phyloP scores from a whole-genome alignment of 306 rosid genomes.

The Trichosanthes truncata region DNA sequence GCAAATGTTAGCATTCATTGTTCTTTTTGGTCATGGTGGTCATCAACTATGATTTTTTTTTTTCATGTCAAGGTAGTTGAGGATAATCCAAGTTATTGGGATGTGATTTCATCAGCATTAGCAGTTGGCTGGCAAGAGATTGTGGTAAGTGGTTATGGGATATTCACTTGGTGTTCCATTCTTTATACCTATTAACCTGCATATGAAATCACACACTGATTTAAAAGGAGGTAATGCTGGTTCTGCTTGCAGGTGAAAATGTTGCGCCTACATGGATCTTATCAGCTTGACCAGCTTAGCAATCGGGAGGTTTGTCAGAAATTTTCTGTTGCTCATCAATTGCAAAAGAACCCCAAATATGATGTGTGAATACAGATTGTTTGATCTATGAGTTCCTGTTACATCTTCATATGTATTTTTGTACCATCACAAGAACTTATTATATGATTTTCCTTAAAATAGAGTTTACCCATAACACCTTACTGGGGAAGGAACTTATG shows the following conservation, averaged over 20 bases:
- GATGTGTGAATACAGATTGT: not conserved
- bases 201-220: conserved; percentile 14
- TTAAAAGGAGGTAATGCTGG: conserved; percentile 5
- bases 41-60: conserved; percentile 13
- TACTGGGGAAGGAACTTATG: not conserved
- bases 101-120: conserved; percentile 57
- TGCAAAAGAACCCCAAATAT: not conserved
- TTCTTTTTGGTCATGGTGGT: conserved; percentile 6
- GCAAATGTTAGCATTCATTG: conserved; percentile 8
- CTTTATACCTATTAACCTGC: conserved; percentile 10
- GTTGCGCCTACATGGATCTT: conserved; percentile 89
- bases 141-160: conserved; percentile 51
- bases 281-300: conserved; percentile 66
- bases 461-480: not conserved
- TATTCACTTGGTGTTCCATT: conserved; percentile 9
- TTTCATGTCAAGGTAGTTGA: conserved; percentile 56
- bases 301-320: conserved; percentile 75
- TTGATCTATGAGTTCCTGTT: not conserved
- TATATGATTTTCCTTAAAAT: not conserved
- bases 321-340: not conserved
- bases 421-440: not conserved
- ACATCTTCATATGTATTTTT: not conserved
- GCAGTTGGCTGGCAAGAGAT: conserved; percentile 94
- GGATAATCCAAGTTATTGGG: conserved; percentile 80
- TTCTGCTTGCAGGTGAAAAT: conserved; percentile 65